Evolutionary conservation across 1,284 basidiomycete species (phyloP).

Genomic region (Pseudozyma tsukubaensis): DNA sequence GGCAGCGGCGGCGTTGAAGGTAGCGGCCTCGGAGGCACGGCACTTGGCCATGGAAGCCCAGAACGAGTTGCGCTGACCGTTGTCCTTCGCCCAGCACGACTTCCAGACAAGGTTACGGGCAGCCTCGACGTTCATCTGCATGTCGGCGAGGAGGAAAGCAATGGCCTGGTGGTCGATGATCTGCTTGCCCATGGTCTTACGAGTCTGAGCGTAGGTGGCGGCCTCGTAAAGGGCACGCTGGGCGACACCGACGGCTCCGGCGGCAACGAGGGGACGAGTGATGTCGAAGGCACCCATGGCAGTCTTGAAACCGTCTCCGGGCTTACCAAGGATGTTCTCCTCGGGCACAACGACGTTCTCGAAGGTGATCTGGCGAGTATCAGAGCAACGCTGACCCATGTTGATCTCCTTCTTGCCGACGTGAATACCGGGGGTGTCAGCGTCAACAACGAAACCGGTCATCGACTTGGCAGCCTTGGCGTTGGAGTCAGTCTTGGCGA

Average conservation of each 20-base stretch:
- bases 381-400: constrained; percentile 74
- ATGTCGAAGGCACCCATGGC: constrained; percentile 74
- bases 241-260: constrained; percentile 73
- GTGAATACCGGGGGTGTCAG: constrained; percentile 71
- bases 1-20: constrained; percentile 64
- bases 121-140: constrained; percentile 73
- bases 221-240: constrained; percentile 73
- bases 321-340: constrained; percentile 72
- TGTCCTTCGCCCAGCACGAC: constrained; percentile 72
- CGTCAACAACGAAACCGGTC: constrained; percentile 74
- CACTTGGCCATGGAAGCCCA: constrained; percentile 74
- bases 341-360: constrained; percentile 72
- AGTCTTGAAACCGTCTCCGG: constrained; percentile 74
- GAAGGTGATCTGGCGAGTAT: constrained; percentile 74
- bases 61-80: constrained; percentile 72
- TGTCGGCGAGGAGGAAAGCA: constrained; percentile 74
- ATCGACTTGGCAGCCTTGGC: constrained; percentile 72
- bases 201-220: constrained; percentile 72
- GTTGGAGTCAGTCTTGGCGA: constrained; percentile 72
- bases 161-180: constrained; percentile 74
- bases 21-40: constrained; percentile 68
- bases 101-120: constrained; percentile 72
- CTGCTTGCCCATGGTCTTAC: constrained; percentile 73
- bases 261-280: constrained; percentile 71
- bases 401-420: constrained; percentile 73